Base-by-base conservation (phyloP, 2,329 filamentous ascomycete species). In the Talaromyces sp. region DNA sequence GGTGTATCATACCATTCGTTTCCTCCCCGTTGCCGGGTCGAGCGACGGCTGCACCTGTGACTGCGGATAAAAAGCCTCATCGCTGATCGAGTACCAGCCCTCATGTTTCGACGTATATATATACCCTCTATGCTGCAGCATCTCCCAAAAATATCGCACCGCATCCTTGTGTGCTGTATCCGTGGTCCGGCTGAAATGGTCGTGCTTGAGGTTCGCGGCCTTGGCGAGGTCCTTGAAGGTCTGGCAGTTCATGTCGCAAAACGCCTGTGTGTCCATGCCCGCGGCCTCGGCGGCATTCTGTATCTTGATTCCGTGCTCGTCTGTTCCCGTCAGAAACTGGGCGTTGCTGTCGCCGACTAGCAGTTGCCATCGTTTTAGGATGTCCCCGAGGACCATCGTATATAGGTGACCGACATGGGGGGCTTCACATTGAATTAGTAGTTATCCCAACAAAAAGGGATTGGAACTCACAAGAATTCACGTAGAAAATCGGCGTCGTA, bases 401-500 rank as follows among this genome's bases (percentile, higher is more conserved):
- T 96, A 98, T 63, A 99, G 82, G 76, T 99, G 95, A 52, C 95
- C 95, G 65, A 98, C 86, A 79, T 99, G 95, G 57, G 95, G 95
- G 53, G 91, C 92, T 93, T 5, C n/a, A 9, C 6, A 25, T 51
- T 3, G 15, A 47, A 13, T 58, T 36, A 58, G 55, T 13, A 25
- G 22, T 17, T 51, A 17, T 8, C 30, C 19, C 17, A n/a, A n/a
- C 4, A 7, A 42, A 11, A 33, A 8, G 5, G 8, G 6, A 6
- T 47, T 15, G 28, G 25, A 27, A 66, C 80, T 68, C 79, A 93
- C 91, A 87, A 60, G 93, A 91, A 84, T 99, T 99, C 79, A 99
- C 95, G 77, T 99, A 99, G 81, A 98, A 99, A 62, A 99, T 99
- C 2, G 95, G 95, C 9, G 92, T 96, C 5, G 95, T 98, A 70